These are phyloP conservation scores for Ramalina peruviana DNA, from an alignment of 495 filamentous ascomycete species.

Conservation along the genomic window DNA sequence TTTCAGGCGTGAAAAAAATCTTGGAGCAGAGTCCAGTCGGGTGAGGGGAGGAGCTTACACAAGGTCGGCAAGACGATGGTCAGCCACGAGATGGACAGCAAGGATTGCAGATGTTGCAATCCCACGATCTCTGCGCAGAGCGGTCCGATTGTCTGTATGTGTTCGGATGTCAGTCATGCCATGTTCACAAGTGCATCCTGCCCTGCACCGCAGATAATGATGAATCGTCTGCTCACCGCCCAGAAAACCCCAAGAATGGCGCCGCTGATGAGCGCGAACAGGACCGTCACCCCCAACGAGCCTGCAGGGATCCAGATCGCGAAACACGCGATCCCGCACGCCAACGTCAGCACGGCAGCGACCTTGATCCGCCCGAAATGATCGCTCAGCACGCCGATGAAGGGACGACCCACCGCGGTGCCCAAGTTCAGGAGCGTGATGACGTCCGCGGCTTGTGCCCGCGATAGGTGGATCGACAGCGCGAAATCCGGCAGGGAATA, in stretches of 20 bases:
- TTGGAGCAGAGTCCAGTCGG: not conserved
- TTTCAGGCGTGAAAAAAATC: not conserved
- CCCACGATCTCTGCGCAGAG: constrained; percentile 40
- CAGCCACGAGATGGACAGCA: constrained; percentile 51
- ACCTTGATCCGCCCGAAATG: constrained; percentile 48
- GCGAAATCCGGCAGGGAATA: constrained; percentile 30
- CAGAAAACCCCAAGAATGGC: constrained; percentile 50
- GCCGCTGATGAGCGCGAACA: constrained; percentile 51
- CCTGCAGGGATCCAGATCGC: constrained; percentile 55
- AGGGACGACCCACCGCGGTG: constrained; percentile 49
- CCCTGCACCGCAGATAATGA: not conserved
- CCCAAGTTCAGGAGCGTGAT: constrained; percentile 54
- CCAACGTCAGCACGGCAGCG: constrained; percentile 40
- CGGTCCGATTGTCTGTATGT: constrained; percentile 18
- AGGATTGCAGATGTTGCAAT: constrained; percentile 41
- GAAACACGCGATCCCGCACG: constrained; percentile 44
- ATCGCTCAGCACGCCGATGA: constrained; percentile 56
- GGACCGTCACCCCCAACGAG: constrained; percentile 41
- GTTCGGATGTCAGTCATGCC: not conserved
- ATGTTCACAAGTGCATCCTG: no score
- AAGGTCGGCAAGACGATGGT: constrained; percentile 47
- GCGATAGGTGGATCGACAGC: constrained; percentile 42
- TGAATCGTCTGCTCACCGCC: constrained; percentile 21
- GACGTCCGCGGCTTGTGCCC: constrained; percentile 46
- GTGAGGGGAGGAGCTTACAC: constrained; percentile 8